phyloP scores from a whole-genome alignment of 371 early-diverging fungal species.

The Rhizopus sp. region DNA sequence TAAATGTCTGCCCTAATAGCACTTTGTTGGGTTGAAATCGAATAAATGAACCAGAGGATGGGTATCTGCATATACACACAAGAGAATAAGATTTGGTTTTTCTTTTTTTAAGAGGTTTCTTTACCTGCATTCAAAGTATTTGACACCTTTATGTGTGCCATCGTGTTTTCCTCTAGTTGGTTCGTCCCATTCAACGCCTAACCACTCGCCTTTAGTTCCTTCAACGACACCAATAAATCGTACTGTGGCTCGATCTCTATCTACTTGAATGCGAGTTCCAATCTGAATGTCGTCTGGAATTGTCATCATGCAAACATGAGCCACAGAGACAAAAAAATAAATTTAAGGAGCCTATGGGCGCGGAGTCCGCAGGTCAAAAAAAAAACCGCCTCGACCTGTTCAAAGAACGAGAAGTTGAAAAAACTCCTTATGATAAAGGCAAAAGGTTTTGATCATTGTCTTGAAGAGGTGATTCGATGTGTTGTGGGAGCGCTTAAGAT shows the following conservation, averaged over 20 bases:
- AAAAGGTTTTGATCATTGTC: too few species aligned
- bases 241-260: slow-evolving; percentile 58
- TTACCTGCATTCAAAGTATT: slow-evolving; percentile 74
- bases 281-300: slow-evolving; percentile 16
- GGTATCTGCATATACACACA: slow-evolving; percentile 10
- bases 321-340: background rate
- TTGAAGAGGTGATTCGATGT: too few species aligned
- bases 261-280: slow-evolving; percentile 47
- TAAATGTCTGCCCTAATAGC: slow-evolving; percentile 50
- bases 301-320: background rate
- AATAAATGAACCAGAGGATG: slow-evolving; percentile 78
- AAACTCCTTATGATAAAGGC: too few species aligned
- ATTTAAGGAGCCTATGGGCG: too few species aligned
- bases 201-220: slow-evolving; percentile 69
- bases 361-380: too few species aligned
- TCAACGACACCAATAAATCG: slow-evolving; percentile 68
- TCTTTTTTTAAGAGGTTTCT: background rate
- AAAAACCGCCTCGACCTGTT: too few species aligned
- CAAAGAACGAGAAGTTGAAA: too few species aligned
- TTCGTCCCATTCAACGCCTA: slow-evolving; percentile 92
- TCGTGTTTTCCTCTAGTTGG: slow-evolving; percentile 80
- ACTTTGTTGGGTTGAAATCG: slow-evolving; percentile 59
- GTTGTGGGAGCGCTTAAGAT: too few species aligned
- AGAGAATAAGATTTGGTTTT: background rate
- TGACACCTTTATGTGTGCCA: slow-evolving; percentile 62